A percentile compares a stretch with the other conserved stretches of the same genome.
Conservation (phyloP, 805 yeast species). For the Cyberlindnera samutprakarnensis region DNA sequence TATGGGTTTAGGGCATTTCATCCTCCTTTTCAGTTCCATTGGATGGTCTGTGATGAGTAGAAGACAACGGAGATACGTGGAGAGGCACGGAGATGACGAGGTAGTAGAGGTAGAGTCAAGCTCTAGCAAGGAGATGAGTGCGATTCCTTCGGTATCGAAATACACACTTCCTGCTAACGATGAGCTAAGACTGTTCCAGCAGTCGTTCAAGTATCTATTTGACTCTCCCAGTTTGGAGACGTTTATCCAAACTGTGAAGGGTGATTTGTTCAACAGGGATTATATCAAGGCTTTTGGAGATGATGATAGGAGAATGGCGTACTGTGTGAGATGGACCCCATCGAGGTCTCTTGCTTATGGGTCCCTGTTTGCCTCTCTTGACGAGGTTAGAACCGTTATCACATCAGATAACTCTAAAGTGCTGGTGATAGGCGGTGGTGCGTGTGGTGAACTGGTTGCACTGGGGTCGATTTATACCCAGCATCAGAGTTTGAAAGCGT, state of each 20-base stretch:
- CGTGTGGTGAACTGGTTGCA: conserved; percentile 71
- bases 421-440: conserved; percentile 82
- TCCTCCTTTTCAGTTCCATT: conserved; percentile 1
- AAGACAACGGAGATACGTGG: conserved; percentile 15
- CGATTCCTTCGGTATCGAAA: conserved; percentile 14
- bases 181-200: conserved; percentile 15
- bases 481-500: conserved; percentile 12
- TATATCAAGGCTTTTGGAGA: conserved; percentile 62
- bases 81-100: conserved; percentile 8
- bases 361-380: conserved; percentile 51
- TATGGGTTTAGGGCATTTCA: background rate
- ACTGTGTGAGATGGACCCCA: conserved; percentile 82
- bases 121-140: too few species aligned
- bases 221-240: conserved; percentile 21
- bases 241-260: conserved; percentile 62
- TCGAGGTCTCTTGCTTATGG: conserved; percentile 71
- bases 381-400: conserved; percentile 32
- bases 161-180: conserved; percentile 18
- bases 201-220: conserved; percentile 15
- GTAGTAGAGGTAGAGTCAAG: conserved; percentile 6
- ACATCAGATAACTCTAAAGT: conserved; percentile 29
- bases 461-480: conserved; percentile 49
- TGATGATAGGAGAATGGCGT: conserved; percentile 62
- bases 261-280: conserved; percentile 61
- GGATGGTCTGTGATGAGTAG: conserved; percentile 13